Evolutionary conservation across 129 eudicot species (phyloP).

Genomic region (Flaveria linearis): DNA sequence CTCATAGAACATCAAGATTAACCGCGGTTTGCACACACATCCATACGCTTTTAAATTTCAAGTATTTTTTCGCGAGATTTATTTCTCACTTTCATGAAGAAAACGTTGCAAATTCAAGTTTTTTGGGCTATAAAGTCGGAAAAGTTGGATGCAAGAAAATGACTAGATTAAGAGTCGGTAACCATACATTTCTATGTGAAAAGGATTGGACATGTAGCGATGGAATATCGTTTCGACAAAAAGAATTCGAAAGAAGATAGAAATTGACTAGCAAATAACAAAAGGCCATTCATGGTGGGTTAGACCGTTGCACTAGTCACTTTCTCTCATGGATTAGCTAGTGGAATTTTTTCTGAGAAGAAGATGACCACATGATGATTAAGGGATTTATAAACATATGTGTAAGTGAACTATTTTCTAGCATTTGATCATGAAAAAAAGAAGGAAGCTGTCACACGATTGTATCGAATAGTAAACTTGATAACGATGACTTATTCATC

Average conservation of each 20-base stretch:
- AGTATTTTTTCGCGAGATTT: too few species aligned
- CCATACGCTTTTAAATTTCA: too few species aligned
- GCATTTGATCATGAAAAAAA: background rate
- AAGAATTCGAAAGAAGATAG: slow-evolving; percentile 21
- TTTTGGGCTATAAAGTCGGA: background rate
- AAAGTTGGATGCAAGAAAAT: slow-evolving; percentile 4
- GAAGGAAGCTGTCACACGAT: background rate
- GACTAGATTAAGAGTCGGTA: background rate
- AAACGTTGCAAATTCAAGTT: background rate
- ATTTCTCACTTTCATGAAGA: background rate
- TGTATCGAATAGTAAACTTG: too few species aligned
- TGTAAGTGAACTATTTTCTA: background rate
- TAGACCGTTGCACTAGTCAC: slow-evolving; percentile 22
- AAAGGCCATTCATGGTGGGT: slow-evolving; percentile 32
- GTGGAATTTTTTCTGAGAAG: slow-evolving; percentile 19
- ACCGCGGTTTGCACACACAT: too few species aligned
- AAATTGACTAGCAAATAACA: slow-evolving; percentile 38
- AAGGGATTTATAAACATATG: background rate
- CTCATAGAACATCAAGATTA: background rate
- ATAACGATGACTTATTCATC: too few species aligned
- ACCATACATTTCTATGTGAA: slow-evolving; percentile 17
- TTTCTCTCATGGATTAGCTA: slow-evolving; percentile 15
- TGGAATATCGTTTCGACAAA: slow-evolving; percentile 24
- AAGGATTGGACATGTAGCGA: slow-evolving; percentile 5
- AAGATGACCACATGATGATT: slow-evolving; percentile 7